Evolutionary conservation across 2,329 filamentous ascomycete genomes (phyloP).

Genomic region (Fusarium sp.): DNA sequence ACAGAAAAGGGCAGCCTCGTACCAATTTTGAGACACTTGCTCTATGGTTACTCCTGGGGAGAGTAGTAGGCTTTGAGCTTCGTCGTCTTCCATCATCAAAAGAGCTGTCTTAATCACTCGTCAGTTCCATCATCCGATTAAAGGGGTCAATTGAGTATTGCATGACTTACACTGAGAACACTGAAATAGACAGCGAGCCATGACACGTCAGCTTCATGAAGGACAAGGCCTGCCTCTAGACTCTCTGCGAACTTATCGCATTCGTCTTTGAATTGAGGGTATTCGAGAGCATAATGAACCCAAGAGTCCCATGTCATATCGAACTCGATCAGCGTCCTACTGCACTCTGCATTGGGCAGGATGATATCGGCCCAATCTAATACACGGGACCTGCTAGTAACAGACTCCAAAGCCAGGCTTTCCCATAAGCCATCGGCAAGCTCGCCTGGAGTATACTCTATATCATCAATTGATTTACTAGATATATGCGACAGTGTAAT

Average conservation of each 20-base stretch:
- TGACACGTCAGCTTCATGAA: not conserved
- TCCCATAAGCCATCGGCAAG: not conserved
- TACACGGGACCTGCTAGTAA: fast-evolving
- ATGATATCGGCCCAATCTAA: not conserved
- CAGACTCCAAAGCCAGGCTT: not conserved
- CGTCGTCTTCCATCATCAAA: not conserved
- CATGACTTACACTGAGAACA: not conserved
- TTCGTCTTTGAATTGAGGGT: not conserved
- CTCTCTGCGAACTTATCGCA: not conserved
- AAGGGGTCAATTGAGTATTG: fast-evolving
- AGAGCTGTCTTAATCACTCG: not conserved
- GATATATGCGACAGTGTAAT: not conserved
- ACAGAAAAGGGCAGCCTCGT: not conserved
- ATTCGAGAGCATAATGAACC: not conserved
- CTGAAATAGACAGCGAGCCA: not conserved
- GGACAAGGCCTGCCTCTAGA: not conserved
- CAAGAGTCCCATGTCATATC: not conserved
- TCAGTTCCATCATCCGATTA: fast-evolving
- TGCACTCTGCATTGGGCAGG: not conserved
- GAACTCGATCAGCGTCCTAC: not conserved
- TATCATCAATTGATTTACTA: fast-evolving
- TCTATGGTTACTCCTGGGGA: not conserved
- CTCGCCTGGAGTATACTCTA: not conserved
- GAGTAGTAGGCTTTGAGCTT: not conserved
- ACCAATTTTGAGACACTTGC: not conserved